Percentiles rank a stretch among this genome's conserved stretches.
Evolutionary conservation across 169 alveolate species (phyloP).

Genomic region (Babesia divergens): DNA sequence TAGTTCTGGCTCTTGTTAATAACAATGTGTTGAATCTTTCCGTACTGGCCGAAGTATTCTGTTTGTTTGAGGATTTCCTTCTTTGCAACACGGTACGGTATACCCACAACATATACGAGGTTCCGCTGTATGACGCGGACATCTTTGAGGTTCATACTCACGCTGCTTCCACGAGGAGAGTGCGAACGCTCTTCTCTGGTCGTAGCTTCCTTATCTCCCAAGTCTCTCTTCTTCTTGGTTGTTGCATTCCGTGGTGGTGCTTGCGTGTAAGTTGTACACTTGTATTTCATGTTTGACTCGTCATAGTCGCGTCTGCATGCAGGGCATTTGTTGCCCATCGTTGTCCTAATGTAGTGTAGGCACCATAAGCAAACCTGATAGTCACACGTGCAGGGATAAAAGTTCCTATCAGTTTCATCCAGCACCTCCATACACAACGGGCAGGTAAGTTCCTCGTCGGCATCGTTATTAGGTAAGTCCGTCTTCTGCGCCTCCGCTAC

Average conservation of each 20-base stretch:
- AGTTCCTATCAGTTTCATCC: conserved; percentile 86
- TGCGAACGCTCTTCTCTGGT: conserved; percentile 37
- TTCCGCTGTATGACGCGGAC: conserved; percentile 86
- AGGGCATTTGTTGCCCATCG: conserved; percentile 87
- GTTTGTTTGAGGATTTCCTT: conserved; percentile 79
- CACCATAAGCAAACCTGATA: conserved; percentile 90
- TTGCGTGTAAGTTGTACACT: conserved; percentile 22
- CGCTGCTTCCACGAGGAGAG: conserved; percentile 1
- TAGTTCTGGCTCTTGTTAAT: conserved; percentile 81
- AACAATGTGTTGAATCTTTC: conserved; percentile 81
- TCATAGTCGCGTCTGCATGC: conserved; percentile 87
- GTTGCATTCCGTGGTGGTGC: not conserved
- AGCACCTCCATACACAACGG: conserved; percentile 88
- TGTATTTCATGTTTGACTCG: conserved; percentile 76
- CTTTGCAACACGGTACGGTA: conserved; percentile 79
- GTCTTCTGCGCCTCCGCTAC: conserved; percentile 9
- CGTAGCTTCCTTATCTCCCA: conserved; percentile 39
- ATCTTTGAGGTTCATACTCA: conserved; percentile 67
- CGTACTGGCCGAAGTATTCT: conserved; percentile 87
- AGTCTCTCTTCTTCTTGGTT: conserved; percentile 15
- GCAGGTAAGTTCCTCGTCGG: conserved; percentile 72
- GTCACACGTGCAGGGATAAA: conserved; percentile 88
- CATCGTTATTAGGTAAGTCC: conserved; percentile 21
- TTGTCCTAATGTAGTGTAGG: conserved; percentile 82
- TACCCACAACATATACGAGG: conserved; percentile 86